These are phyloP conservation scores for Thuidium tamariscinum DNA, from an alignment of 225 moss, liverwort and hornwort species.

Conservation along the genomic window DNA sequence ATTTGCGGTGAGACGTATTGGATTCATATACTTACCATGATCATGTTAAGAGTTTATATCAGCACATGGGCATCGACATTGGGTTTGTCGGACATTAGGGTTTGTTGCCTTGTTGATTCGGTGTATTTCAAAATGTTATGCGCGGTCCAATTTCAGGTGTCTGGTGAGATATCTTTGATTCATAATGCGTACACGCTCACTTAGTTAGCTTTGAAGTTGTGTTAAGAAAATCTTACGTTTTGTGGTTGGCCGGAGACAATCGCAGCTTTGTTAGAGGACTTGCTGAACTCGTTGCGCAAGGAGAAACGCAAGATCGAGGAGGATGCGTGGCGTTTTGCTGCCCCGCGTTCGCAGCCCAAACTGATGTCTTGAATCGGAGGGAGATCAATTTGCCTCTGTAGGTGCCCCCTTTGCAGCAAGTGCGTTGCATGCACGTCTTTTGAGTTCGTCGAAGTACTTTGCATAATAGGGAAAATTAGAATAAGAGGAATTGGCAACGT, in stretches of 20 bases:
- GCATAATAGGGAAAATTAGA: neutral
- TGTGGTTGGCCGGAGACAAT: neutral
- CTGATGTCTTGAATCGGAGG: slow-evolving; percentile 20
- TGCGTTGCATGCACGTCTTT: neutral
- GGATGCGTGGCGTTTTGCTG: slow-evolving; percentile 46
- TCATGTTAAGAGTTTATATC: neutral
- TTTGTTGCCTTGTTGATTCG: neutral
- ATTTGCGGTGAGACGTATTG: neutral
- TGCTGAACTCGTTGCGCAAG: slow-evolving; percentile 31
- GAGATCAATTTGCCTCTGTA: neutral
- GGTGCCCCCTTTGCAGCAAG: neutral
- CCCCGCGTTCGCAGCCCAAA: slow-evolving; percentile 46
- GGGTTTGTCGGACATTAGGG: neutral
- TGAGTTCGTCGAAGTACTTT: neutral
- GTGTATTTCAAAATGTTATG: neutral
- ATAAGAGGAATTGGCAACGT: neutral
- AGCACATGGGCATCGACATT: neutral
- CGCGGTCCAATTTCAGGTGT: neutral
- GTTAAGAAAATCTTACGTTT: neutral
- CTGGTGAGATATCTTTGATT: neutral
- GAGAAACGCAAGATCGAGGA: slow-evolving; percentile 45
- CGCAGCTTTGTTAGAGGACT: slow-evolving; percentile 37
- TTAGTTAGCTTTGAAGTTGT: neutral
- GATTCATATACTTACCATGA: neutral
- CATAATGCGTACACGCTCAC: neutral